A percentile compares a stretch with the other conserved stretches of the same genome.
phyloP scores from a whole-genome alignment of 345 rosid species.

The Lenwebbia sp. region DNA sequence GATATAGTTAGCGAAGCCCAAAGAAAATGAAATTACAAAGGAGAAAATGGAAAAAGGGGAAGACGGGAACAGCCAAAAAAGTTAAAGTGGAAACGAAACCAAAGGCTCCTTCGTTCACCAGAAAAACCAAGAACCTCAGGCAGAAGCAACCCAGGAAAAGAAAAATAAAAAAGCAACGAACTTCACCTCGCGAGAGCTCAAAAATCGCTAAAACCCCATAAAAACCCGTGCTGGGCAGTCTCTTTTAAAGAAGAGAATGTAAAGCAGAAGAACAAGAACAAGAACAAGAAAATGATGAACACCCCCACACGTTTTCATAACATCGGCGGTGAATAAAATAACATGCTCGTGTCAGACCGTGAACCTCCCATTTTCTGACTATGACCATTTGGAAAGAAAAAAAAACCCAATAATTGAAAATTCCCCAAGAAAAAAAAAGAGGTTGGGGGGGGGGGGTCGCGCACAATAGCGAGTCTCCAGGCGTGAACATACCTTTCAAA shows the following conservation, averaged over 20 bases:
- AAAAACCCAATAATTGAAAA: not conserved
- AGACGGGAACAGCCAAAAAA: not conserved
- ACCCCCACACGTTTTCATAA: not conserved
- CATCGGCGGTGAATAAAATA: not conserved
- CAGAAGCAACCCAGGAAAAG: not conserved
- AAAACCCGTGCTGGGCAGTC: not conserved
- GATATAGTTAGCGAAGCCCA: not conserved
- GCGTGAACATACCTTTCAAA: not conserved
- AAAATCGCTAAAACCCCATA: not conserved
- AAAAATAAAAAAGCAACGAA: not conserved
- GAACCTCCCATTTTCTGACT: not conserved
- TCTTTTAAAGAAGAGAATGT: not conserved
- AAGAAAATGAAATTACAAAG: not conserved
- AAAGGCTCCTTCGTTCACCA: not conserved
- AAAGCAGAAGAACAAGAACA: not conserved
- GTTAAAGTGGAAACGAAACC: not conserved
- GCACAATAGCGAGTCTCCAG: not conserved
- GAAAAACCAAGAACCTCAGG: not conserved
- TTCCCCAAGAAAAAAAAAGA: no score
- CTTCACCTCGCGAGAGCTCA: not conserved
- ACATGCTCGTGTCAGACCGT: not conserved
- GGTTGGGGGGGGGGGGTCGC: not conserved
- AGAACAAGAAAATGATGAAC: not conserved
- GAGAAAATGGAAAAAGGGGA: not conserved
- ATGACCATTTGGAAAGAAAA: not conserved